Percentiles rank a stretch among this genome's conserved stretches.
Conservation (phyloP, 352 stramenopile genomes). For the Discostella stelligera region DNA sequence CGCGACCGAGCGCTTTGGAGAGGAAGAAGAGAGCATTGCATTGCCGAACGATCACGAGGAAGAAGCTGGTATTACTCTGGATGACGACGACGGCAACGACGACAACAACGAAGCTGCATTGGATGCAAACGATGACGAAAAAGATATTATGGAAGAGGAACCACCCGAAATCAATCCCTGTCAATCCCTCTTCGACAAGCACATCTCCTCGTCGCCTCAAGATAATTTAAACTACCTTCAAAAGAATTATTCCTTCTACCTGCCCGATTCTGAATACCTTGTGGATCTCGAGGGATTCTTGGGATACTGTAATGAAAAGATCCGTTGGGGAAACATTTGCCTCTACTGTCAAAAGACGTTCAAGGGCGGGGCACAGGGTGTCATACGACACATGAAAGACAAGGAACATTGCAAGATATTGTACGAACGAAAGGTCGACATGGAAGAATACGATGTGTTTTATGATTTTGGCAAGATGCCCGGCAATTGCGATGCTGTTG, state of each 20-base stretch:
- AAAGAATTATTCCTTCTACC: conserved; percentile 92
- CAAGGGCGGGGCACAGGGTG: conserved; percentile 83
- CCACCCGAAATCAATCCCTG: conserved; percentile 72
- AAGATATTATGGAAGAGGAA: conserved; percentile 28
- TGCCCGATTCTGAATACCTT: conserved; percentile 92
- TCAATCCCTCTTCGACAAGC: conserved; percentile 78
- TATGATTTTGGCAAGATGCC: conserved; percentile 78
- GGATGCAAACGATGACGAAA: conserved; percentile 5
- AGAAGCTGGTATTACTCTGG: conserved; percentile 11
- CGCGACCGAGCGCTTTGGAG: conserved; percentile 31
- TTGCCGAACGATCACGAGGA: conserved; percentile 31
- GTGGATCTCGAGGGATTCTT: conserved; percentile 88
- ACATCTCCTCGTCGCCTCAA: conserved; percentile 53
- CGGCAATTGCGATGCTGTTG: conserved; percentile 45
- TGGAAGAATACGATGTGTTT: conserved; percentile 81
- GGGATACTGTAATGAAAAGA: conserved; percentile 92
- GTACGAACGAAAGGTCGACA: conserved; percentile 75
- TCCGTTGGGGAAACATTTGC: conserved; percentile 92
- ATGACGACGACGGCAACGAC: conserved; percentile 30
- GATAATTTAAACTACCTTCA: conserved; percentile 88
- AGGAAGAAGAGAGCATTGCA: conserved; percentile 38
- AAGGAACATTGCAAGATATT: conserved; percentile 74
- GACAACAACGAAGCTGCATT: conserved; percentile 3
- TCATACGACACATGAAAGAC: conserved; percentile 92
- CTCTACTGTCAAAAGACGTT: conserved; percentile 95